Evolutionary conservation across 345 rosid species (phyloP).

Genomic region (Citrus australasica): DNA sequence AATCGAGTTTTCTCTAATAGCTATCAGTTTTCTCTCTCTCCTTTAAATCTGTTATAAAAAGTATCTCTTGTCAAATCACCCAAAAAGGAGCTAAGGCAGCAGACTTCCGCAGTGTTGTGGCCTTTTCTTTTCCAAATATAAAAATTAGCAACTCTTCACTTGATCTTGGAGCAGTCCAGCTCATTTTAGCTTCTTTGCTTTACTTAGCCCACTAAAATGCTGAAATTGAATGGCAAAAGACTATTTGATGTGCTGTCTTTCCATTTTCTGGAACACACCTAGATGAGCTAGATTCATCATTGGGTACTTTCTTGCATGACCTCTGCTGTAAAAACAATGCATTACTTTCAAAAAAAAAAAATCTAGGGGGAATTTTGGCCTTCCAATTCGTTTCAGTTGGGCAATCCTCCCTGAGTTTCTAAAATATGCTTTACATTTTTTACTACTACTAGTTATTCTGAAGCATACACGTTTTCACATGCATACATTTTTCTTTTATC

Average conservation of each 20-base stretch:
- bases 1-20: neutral
- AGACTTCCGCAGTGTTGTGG: neutral
- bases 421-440: neutral
- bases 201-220: neutral
- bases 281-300: neutral
- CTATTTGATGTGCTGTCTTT: neutral
- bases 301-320: neutral
- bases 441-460: neutral
- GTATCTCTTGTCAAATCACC: neutral
- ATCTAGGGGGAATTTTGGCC: neutral
- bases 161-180: neutral
- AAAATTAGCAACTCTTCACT: neutral
- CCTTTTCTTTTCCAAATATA: neutral
- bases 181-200: neutral
- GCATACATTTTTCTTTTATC: neutral
- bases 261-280: neutral
- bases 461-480: neutral
- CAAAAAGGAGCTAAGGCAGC: neutral
- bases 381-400: neutral
- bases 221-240: neutral
- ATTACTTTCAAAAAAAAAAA: neutral
- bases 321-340: neutral
- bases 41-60: neutral
- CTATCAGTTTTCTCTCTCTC: neutral
- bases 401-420: neutral